These are phyloP conservation scores for Moesziomyces aphidis DNA, from an alignment of 1,284 basidiomycete species.

Conservation along the genomic window DNA sequence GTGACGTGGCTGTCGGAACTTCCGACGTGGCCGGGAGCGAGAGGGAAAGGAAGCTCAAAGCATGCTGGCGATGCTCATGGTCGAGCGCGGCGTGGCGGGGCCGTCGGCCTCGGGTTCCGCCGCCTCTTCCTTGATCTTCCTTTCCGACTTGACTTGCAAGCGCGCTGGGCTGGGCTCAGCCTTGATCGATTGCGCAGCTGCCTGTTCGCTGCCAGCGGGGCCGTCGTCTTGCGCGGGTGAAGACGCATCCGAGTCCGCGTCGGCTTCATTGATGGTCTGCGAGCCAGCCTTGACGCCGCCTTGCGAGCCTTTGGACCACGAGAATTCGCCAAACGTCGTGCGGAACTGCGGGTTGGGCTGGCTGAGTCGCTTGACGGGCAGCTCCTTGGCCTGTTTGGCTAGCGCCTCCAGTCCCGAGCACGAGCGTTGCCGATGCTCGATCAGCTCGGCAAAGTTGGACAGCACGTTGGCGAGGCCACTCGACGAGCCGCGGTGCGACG, in stretches of 20 bases:
- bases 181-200: neutral
- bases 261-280: slow-evolving; percentile 12
- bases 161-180: slow-evolving; percentile 1
- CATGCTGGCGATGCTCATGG: slow-evolving; percentile 48
- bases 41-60: slow-evolving; percentile 4
- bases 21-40: too few species aligned
- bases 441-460: slow-evolving; percentile 46
- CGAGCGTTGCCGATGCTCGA: slow-evolving; percentile 47
- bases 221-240: slow-evolving; percentile 4
- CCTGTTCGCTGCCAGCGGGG: neutral
- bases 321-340: slow-evolving; percentile 39
- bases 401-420: slow-evolving; percentile 45
- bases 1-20: too few species aligned
- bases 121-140: slow-evolving; percentile 16
- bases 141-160: slow-evolving; percentile 23
- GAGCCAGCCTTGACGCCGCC: neutral
- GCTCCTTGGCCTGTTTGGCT: slow-evolving; percentile 36
- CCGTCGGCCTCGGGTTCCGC: slow-evolving; percentile 16
- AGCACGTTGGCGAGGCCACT: slow-evolving; percentile 33
- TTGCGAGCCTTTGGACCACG: slow-evolving; percentile 15
- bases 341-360: slow-evolving; percentile 45
- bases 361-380: slow-evolving; percentile 45
- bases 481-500: slow-evolving; percentile 32
- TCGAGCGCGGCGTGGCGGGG: slow-evolving; percentile 25
- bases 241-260: slow-evolving; percentile 16